Base-by-base conservation (phyloP, 2,329 filamentous ascomycete genomes). In the Sporothrix globosa region DNA sequence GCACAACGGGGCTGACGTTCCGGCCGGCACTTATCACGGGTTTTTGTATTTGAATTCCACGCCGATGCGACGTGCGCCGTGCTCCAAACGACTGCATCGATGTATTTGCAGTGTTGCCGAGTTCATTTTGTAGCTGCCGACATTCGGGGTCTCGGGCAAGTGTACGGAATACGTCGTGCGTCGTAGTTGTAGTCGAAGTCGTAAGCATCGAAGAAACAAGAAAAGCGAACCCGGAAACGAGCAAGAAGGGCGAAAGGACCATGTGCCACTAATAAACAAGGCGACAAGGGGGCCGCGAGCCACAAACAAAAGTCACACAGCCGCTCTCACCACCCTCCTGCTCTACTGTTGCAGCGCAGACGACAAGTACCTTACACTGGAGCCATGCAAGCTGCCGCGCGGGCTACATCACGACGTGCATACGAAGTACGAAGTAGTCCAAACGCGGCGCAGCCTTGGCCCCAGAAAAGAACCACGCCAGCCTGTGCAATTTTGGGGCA, bases 391-490 rank as follows among this genome's bases (percentile, higher is more conserved):
- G 56, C 19, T 21, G 34, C n/a, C 19, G 34, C 41, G 41, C 41
- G 60, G 60, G 46, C 63, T 46, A 46, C 65, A 34, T 46, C 30
- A 67, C 41, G 34, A 68, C 52, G 52, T 58, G 66, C 66, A 68
- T 68, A 34, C 34, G 34, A 34, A 34, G 6, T 34, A 34, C 6
- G 34, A 34, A 34, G 34, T 34, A 34, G 34, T 67, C 56, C 66
- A 56, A 60, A 68, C 67, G 53, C 48, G 67, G 67, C 67, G 67
- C 67, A 58, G 67, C 53, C 67, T 58, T 24, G 46, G 41, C 41
- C 41, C 67, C 30, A 53, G 27, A 17, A 27, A 39, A 27, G 30
- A 13, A 41, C 60, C 39, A 48, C 11, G 50, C 30, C 41, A 41
- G 27, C 9, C 41, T 11, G 27, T 19, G 34, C 60, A 21, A 41